Evolutionary conservation across 331 rosid genomes (phyloP), one percentile per base, ranked within the genome.

Genomic region (Spiraea crenata): DNA sequence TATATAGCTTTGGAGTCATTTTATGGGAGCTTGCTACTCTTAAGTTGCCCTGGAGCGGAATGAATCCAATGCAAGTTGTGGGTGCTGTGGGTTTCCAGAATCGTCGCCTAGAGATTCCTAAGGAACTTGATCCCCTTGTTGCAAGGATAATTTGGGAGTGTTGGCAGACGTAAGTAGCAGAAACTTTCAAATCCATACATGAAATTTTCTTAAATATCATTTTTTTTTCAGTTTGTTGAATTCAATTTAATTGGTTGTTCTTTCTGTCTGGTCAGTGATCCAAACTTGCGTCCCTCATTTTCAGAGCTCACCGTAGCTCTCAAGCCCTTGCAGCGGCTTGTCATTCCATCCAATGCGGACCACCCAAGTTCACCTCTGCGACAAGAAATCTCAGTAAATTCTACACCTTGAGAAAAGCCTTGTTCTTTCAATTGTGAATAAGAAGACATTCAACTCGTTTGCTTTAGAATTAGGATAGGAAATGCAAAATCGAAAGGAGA

Each of bases 11-110:
- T 66, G 99, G 99, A 75, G 87, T 95, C 79, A 95, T 95, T 74
- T 85, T 95, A 59, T 95, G 96, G 97, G 99, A 95, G 89, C 96
- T 95, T 80, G 98, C 99, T 69, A 95, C 98, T 41, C 74, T 88
- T 42, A 89, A 84, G 74, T 74, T 86, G 87, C 99, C 99, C 8
- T 91, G 98, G 99, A 87, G 74, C 62, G 99, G 97, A 76, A 95
- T 95, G 99, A 91, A 95, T 82, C 99, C 99, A 9, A 95, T 95
- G 99, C 99, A 95, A 84, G 99, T 95, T 63, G 99, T 95, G 51
- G 99, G 99, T 35, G 99, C 98, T 4, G 99, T 95, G 39, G 99
- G 99, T 67, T 95, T 95, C 81, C 99, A 89, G 86, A 86, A 86
- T 72, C 99, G 93, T 44, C 87, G 96, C 59, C 96, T 95, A 34